Base-by-base conservation (phyloP, 1,284 basidiomycete species). In the Trametes pubescens region DNA sequence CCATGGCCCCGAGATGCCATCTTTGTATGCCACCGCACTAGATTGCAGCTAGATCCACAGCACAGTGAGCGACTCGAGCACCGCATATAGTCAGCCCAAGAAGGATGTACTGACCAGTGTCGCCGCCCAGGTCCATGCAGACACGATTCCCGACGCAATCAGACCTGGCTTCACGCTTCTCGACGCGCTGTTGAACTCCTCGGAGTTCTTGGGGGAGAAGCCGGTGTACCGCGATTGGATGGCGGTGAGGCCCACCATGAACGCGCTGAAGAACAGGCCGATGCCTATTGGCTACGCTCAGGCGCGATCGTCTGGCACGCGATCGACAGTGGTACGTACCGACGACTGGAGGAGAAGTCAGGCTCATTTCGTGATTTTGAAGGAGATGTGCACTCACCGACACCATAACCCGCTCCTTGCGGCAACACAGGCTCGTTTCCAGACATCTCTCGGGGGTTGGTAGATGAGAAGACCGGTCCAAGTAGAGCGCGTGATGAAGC, bases 131-230 rank as follows among this genome's bases (percentile, higher is more conserved):
- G 94, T 95, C 90, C 90, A 92, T 11, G 91, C 89, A 22, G 88
- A 90, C 21, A 96, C 93, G 66, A 97, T 95, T 8, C 94, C 95
- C 11, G 93, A 87, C 0, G 95, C 95, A 63, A 97, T 95, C 47
- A 98, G 81, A 8, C 94, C 95, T 2, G 95, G 94, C 70, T 95
- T 95, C 54, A 95, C 86, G 64, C 88, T 91, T 37, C 90, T 80
- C 4, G 90, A 92, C 2, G 94, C 94, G 60, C 88, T 91, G 68
- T 88, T 92, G 76, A 95, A 96, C 75, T 96, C 94, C 72, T 91
- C 89, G 8, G 87, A 85, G 67, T 82, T 87, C 65, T 85, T 86
- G 21, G 90, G 90, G 4, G 89, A 91, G 75, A 88, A 90, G 0
- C 86, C 81, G 0, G 91, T 93, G 71, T 93, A 92, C 44, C 91